These are phyloP conservation scores for Phytophthora pseudosyringae DNA, from an alignment of 352 stramenopile genomes.

Conservation along the genomic window DNA sequence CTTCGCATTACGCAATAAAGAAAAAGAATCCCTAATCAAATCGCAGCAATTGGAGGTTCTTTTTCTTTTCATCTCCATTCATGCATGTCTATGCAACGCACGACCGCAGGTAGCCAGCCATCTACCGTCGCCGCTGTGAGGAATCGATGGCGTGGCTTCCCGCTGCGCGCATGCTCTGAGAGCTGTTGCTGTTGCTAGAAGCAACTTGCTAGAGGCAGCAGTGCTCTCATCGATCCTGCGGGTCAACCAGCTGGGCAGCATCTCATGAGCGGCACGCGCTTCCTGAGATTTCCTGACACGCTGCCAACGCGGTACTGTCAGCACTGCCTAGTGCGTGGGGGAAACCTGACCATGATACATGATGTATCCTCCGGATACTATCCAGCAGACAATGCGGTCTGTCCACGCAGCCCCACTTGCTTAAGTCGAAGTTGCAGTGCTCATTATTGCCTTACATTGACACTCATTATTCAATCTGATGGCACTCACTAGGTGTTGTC, in stretches of 20 bases:
- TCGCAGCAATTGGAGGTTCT: background rate
- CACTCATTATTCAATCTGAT: conserved; percentile 23
- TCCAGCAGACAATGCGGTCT: background rate
- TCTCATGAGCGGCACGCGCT: background rate
- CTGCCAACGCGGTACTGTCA: too few species aligned
- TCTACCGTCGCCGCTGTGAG: background rate
- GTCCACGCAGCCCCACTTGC: background rate
- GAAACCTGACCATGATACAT: too few species aligned
- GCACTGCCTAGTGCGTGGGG: too few species aligned
- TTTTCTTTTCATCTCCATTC: background rate
- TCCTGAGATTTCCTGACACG: too few species aligned
- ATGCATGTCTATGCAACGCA: conserved; percentile 12
- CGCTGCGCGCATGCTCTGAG: background rate
- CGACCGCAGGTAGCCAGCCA: conserved; percentile 3
- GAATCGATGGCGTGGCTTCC: background rate
- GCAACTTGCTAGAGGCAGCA: too few species aligned
- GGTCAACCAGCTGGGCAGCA: too few species aligned
- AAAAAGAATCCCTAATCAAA: conserved; percentile 10
- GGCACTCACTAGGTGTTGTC: background rate
- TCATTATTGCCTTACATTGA: conserved; percentile 14
- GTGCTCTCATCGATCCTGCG: background rate
- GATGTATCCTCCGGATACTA: background rate
- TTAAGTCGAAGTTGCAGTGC: background rate
- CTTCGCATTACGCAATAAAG: background rate
- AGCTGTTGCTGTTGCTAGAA: too few species aligned